Evolutionary conservation across 2,329 filamentous ascomycete species (phyloP).

Genomic region (Cladorrhinum sp.): DNA sequence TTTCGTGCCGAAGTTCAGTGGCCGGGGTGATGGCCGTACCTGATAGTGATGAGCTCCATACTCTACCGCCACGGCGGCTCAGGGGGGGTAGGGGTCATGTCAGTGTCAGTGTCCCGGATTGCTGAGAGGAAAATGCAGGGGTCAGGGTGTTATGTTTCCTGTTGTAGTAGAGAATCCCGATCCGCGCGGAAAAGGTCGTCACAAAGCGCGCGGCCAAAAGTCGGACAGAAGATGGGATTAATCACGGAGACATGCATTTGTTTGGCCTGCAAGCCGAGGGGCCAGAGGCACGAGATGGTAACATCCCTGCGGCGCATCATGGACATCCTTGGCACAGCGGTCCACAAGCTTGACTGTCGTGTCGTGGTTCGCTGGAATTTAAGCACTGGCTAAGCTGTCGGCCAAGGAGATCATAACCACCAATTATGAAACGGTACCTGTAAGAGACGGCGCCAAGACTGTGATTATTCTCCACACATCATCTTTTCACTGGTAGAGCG

Average conservation of each 20-base stretch:
- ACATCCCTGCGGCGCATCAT: slow-evolving; percentile 21
- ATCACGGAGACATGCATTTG: slow-evolving; percentile 3
- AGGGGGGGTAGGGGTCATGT: not conserved
- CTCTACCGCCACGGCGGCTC: slow-evolving; percentile 6
- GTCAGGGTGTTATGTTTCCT: slow-evolving; percentile 2
- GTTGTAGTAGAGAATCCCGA: not conserved
- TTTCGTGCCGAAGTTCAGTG: slow-evolving; percentile 10
- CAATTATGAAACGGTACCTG: slow-evolving; percentile 29
- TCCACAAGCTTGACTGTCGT: not conserved
- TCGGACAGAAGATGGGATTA: slow-evolving; percentile 6
- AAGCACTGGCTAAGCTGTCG: slow-evolving; percentile 7
- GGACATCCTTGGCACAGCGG: slow-evolving; percentile 7
- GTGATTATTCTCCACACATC: slow-evolving; percentile 4
- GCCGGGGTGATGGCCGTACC: not conserved
- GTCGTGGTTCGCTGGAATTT: slow-evolving; percentile 1
- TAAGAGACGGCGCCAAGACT: slow-evolving; percentile 26
- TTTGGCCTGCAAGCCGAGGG: slow-evolving; percentile 4
- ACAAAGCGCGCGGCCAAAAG: slow-evolving; percentile 1
- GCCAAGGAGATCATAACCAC: slow-evolving; percentile 13
- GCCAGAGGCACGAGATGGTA: not conserved
- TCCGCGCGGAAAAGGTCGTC: slow-evolving; percentile 3
- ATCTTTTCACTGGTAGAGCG: not conserved
- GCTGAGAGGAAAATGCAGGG: slow-evolving; percentile 5
- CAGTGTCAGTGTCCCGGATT: not conserved
- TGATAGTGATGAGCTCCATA: not conserved